These are phyloP conservation scores for Xanthoconium purpureum DNA, from an alignment of 768 basidiomycete genomes.

Conservation along the genomic window DNA sequence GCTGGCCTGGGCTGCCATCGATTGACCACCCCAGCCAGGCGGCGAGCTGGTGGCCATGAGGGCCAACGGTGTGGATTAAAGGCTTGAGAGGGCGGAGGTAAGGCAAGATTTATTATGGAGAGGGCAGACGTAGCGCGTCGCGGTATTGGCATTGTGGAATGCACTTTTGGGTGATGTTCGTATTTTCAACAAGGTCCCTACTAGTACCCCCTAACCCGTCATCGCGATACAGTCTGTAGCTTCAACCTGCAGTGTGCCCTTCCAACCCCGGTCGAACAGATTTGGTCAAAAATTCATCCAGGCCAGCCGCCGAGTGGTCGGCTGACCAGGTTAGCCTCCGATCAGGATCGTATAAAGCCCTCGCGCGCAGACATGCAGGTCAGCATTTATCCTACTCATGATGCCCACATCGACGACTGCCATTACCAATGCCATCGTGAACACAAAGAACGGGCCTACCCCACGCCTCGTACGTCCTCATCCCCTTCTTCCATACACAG, in stretches of 20 bases:
- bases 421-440: not conserved
- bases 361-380: not conserved
- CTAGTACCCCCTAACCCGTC: too few relatives aligned
- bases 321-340: slow-evolving; percentile 3
- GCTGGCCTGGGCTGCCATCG: slow-evolving; percentile 8
- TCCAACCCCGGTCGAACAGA: not conserved
- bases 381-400: not conserved
- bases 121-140: too few relatives aligned
- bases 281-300: not conserved
- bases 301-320: not conserved
- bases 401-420: not conserved
- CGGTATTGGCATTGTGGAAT: too few relatives aligned
- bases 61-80: too few relatives aligned
- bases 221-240: too few relatives aligned
- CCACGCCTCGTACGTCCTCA: not conserved
- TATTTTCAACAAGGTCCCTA: too few relatives aligned
- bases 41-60: too few relatives aligned
- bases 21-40: not conserved
- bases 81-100: too few relatives aligned
- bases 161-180: too few relatives aligned
- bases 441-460: not conserved
- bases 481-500: not conserved
- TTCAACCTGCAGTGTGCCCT: too few relatives aligned
- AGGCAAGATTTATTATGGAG: too few relatives aligned
- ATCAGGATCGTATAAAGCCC: not conserved